Conservation (phyloP, 1,284 basidiomycete genomes). For the Laetiporus sulphureus region DNA sequence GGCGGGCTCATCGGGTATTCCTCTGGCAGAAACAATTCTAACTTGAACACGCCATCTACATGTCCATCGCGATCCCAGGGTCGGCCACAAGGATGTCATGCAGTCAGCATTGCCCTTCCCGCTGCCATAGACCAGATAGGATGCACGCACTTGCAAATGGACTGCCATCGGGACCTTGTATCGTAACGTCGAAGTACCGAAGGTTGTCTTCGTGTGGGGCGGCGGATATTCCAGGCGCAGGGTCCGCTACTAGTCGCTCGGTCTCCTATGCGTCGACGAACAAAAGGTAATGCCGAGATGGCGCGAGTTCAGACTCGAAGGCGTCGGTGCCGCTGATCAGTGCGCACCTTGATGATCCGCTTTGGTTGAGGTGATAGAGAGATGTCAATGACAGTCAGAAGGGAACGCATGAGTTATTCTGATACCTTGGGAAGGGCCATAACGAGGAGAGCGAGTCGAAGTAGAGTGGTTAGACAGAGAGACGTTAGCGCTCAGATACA, state of each 20-base stretch:
- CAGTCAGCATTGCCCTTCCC: not conserved
- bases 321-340: not conserved
- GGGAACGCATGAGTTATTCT: not conserved
- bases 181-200: slow-evolving; percentile 97
- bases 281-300: not conserved
- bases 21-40: slow-evolving; percentile 96
- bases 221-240: slow-evolving; percentile 93
- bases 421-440: slow-evolving; percentile 18
- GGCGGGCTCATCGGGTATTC: slow-evolving; percentile 99
- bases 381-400: not conserved
- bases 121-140: not conserved
- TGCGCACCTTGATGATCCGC: slow-evolving; percentile 51
- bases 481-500: too few species aligned
- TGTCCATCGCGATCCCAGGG: not conserved
- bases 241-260: slow-evolving; percentile 91
- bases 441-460: not conserved
- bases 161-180: slow-evolving; percentile 89
- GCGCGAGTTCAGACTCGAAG: not conserved
- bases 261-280: slow-evolving; percentile 67
- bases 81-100: too few species aligned
- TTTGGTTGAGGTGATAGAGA: slow-evolving; percentile 17
- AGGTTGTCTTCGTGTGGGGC: slow-evolving; percentile 96
- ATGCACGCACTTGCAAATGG: slow-evolving; percentile 82
- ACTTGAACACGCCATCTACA: slow-evolving; percentile 85
- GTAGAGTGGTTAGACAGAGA: not conserved